Conservation (phyloP, 176 grass and related monocot species). For the Stipa capillata region DNA sequence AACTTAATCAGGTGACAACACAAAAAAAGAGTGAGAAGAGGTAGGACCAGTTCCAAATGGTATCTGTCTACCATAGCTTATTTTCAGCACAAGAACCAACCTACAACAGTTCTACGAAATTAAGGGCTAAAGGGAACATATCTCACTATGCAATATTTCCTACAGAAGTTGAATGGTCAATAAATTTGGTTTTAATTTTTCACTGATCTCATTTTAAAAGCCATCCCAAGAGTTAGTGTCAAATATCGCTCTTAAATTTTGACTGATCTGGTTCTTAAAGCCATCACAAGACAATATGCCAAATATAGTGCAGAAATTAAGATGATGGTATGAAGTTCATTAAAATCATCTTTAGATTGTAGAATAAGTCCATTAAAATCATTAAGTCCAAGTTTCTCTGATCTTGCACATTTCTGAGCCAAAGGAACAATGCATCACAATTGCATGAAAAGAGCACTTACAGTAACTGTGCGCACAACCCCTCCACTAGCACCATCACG, state of each 20-base stretch:
- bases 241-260: too few relatives aligned
- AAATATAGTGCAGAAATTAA: neutral
- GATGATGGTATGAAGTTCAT: neutral
- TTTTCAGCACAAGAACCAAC: neutral
- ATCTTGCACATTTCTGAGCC: neutral
- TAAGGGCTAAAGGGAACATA: neutral
- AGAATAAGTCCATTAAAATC: neutral
- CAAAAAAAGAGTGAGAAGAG: neutral
- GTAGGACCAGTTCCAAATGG: neutral
- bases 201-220: neutral
- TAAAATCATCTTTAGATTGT: neutral
- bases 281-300: neutral
- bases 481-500: slow-evolving; percentile 81
- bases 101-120: neutral
- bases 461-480: slow-evolving; percentile 7
- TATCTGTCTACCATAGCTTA: neutral
- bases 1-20: neutral
- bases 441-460: slow-evolving; percentile 3
- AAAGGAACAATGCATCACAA: neutral
- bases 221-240: neutral
- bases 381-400: neutral
- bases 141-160: neutral
- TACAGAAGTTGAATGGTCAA: neutral
- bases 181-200: neutral
- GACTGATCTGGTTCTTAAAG: neutral